phyloP scores from a whole-genome alignment of 164 flowering plant species.

The Liquidambar formosana region DNA sequence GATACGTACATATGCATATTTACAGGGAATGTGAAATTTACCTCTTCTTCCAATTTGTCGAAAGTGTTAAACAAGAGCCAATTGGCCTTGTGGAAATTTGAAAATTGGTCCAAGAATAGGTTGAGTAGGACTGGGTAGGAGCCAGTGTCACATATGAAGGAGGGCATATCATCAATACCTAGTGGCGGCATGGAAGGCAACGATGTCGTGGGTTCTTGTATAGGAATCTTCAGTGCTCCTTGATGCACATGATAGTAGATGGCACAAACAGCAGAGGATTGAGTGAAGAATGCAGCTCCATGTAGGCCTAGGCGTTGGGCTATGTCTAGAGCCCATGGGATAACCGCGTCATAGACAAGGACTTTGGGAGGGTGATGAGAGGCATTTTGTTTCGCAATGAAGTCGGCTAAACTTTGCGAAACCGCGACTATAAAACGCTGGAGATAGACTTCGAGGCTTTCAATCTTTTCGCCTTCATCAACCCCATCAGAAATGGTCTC shows the following conservation, averaged over 20 bases:
- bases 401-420: constrained; percentile 18
- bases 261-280: constrained; percentile 31
- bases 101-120: constrained; percentile 19
- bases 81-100: constrained; percentile 15
- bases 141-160: constrained; percentile 17
- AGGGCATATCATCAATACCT: constrained; percentile 38
- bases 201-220: not conserved
- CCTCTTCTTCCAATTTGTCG: constrained; percentile 26
- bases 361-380: constrained; percentile 15
- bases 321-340: constrained; percentile 49
- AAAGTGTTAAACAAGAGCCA: constrained; percentile 25
- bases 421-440: constrained; percentile 10
- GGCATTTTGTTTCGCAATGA: constrained; percentile 21
- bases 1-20: too few relatives aligned
- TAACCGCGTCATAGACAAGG: constrained; percentile 43
- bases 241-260: constrained; percentile 27
- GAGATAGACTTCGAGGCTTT: not conserved
- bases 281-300: constrained; percentile 54
- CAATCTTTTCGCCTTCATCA: constrained; percentile 7
- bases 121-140: constrained; percentile 7
- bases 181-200: constrained; percentile 39
- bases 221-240: constrained; percentile 16
- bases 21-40: too few relatives aligned
- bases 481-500: constrained; percentile 23
- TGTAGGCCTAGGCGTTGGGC: constrained; percentile 30